Evolutionary conservation across 108 stramenopile species (phyloP).

Genomic region (Nitzschia sp.): DNA sequence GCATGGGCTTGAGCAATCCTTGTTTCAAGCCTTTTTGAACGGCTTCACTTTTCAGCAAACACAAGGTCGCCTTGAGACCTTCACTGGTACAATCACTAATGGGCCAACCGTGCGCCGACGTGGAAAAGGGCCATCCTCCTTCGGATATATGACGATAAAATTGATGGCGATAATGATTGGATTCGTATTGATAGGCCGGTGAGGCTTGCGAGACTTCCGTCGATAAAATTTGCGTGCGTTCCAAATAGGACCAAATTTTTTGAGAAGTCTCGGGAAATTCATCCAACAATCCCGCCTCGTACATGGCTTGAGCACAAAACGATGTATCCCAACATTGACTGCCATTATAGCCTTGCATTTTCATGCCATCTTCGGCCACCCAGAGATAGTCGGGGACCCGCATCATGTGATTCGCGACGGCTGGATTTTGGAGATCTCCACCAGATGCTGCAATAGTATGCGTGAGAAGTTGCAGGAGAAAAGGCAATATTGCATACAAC

Average conservation of each 20-base stretch:
- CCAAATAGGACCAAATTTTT: slow-evolving; percentile 83
- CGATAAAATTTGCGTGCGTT: slow-evolving; percentile 85
- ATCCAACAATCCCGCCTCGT: slow-evolving; percentile 78
- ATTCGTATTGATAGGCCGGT: slow-evolving; percentile 79
- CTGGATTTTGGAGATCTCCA: slow-evolving; percentile 50
- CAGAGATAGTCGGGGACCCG: slow-evolving; percentile 96
- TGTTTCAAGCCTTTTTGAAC: slow-evolving; percentile 54
- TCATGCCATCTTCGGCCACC: slow-evolving; percentile 99
- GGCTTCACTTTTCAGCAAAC: slow-evolving; percentile 60
- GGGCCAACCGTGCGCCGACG: slow-evolving; percentile 98
- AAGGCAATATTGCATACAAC: neutral
- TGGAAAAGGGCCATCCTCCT: slow-evolving; percentile 99
- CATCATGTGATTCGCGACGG: slow-evolving; percentile 83
- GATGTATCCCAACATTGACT: slow-evolving; percentile 98
- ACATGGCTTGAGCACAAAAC: slow-evolving; percentile 94
- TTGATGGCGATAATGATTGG: slow-evolving; percentile 67
- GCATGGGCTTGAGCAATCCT: slow-evolving; percentile 49
- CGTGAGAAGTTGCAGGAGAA: neutral
- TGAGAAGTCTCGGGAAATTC: slow-evolving; percentile 71
- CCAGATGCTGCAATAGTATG: slow-evolving; percentile 40
- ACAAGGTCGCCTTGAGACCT: slow-evolving; percentile 89
- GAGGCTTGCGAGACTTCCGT: slow-evolving; percentile 72
- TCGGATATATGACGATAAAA: slow-evolving; percentile 93
- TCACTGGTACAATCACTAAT: slow-evolving; percentile 98
- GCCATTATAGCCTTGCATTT: slow-evolving; percentile 99